Percentiles rank a stretch among this genome's conserved stretches.
These are phyloP conservation scores for Ceratopteris richardii DNA, from an alignment of 75 land plant species.

Conservation along the genomic window DNA sequence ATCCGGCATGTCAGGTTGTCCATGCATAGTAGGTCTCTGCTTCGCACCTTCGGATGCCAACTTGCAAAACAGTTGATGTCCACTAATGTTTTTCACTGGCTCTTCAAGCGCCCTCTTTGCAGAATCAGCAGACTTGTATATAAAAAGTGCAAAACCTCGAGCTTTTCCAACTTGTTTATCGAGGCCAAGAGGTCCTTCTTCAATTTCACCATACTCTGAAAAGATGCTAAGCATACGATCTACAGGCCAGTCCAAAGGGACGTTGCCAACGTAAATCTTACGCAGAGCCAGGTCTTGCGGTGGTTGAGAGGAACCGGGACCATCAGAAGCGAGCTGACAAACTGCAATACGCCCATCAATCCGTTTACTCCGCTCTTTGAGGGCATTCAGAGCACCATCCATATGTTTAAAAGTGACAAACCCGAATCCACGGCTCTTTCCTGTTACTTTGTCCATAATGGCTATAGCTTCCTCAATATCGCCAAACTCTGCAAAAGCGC, in stretches of 20 bases:
- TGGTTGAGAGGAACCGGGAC: slow-evolving; percentile 16
- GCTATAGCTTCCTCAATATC: slow-evolving; percentile 27
- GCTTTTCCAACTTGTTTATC: slow-evolving; percentile 63
- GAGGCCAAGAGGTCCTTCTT: slow-evolving; percentile 73
- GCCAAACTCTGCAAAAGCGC: slow-evolving; percentile 29
- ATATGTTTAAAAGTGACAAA: slow-evolving; percentile 71
- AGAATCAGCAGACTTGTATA: slow-evolving; percentile 57
- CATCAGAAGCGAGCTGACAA: slow-evolving; percentile 60
- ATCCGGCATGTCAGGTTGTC: not conserved
- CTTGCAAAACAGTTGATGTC: slow-evolving; percentile 57
- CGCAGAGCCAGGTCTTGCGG: slow-evolving; percentile 40
- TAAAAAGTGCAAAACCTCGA: slow-evolving; percentile 60
- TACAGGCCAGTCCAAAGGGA: slow-evolving; percentile 53
- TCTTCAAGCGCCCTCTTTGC: slow-evolving; percentile 49
- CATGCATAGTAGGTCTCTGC: slow-evolving; percentile 13
- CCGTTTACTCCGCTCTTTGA: slow-evolving; percentile 69
- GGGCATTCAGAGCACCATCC: slow-evolving; percentile 63
- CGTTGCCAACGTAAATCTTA: slow-evolving; percentile 73
- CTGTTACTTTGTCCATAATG: slow-evolving; percentile 23
- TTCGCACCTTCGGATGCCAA: slow-evolving; percentile 59
- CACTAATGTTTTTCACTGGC: slow-evolving; percentile 51
- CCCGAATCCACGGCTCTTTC: slow-evolving; percentile 72
- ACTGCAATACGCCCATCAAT: slow-evolving; percentile 83
- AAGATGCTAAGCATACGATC: slow-evolving; percentile 49
- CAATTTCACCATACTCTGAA: slow-evolving; percentile 65